These are phyloP conservation scores for Colletotrichum godetiae DNA, from an alignment of 2,329 filamentous ascomycete species.

Conservation along the genomic window DNA sequence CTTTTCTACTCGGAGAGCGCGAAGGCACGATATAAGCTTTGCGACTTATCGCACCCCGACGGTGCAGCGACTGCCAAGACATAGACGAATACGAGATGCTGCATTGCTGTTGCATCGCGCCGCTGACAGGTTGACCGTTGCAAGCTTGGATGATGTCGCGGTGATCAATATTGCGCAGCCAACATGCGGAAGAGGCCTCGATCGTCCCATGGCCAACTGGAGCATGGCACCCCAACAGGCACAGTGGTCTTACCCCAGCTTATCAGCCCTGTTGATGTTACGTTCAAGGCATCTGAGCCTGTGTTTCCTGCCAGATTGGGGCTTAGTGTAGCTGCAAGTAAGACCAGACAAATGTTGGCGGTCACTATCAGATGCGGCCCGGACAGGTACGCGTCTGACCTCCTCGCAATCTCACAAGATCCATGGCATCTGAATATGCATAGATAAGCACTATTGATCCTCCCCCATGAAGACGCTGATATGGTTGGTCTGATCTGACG, in stretches of 20 bases:
- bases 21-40: conserved; percentile 1
- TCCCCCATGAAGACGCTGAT: neutral
- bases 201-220: neutral
- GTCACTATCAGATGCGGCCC: neutral
- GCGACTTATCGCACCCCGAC: neutral
- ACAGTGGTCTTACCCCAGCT: neutral
- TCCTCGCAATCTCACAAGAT: neutral
- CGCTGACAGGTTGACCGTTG: neutral
- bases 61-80: conserved; percentile 15
- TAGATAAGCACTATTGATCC: neutral
- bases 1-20: neutral
- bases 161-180: neutral
- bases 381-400: neutral
- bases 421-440: neutral
- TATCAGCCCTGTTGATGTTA: conserved; percentile 17
- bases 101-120: conserved; percentile 12
- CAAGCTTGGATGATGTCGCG: neutral
- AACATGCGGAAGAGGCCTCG: neutral
- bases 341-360: neutral
- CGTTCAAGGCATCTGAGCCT: conserved; percentile 5
- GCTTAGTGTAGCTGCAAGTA: conserved; percentile 13
- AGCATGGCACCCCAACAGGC: neutral
- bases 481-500: neutral
- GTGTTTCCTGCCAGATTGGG: conserved; percentile 15
- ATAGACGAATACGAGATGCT: conserved; percentile 31